These are phyloP conservation scores for Biancaea sappan DNA, from an alignment of 306 rosid genomes.

Conservation along the genomic window DNA sequence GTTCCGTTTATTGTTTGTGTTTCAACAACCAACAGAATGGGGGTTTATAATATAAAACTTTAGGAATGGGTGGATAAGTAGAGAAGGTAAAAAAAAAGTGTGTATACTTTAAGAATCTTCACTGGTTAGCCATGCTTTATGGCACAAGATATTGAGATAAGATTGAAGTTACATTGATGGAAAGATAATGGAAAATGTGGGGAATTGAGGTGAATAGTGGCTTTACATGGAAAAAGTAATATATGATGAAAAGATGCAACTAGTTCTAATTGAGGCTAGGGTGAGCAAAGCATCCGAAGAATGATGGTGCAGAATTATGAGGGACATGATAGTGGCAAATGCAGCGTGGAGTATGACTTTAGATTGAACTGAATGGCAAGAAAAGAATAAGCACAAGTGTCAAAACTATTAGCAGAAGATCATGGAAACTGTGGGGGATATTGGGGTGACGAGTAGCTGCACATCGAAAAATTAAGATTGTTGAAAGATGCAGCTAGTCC, in stretches of 20 bases:
- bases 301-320: not conserved
- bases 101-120: no score
- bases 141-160: not conserved
- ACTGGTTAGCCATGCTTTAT: not conserved
- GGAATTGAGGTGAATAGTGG: not conserved
- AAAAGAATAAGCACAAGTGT: no score
- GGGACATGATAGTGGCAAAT: not conserved
- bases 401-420: no score
- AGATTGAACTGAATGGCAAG: no score
- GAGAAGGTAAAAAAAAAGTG: not conserved
- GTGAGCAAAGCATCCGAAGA: not conserved
- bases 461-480: not conserved
- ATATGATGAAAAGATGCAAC: not conserved
- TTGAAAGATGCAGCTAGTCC: slow-evolving; percentile 3
- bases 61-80: not conserved
- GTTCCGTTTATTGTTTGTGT: not conserved
- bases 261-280: not conserved
- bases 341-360: no score
- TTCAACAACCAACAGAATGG: not conserved
- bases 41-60: not conserved
- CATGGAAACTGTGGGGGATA: no score
- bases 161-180: not conserved
- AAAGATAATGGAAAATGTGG: not conserved
- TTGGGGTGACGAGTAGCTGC: not conserved
- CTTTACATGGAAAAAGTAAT: not conserved